Evolutionary conservation across 306 rosid genomes (phyloP).

Genomic region (Fagus sylvatica): DNA sequence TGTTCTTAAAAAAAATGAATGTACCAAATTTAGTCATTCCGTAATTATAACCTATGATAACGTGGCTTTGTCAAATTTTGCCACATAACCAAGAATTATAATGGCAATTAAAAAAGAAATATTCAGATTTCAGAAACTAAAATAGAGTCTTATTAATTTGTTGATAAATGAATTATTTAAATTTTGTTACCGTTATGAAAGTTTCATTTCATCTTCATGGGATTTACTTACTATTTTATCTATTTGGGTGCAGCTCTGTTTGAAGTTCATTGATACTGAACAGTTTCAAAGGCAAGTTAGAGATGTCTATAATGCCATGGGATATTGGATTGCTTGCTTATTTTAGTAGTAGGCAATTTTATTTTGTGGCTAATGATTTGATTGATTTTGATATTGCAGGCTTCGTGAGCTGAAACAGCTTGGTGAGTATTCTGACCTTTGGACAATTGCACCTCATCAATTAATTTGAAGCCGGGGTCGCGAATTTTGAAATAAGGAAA

Average conservation of each 20-base stretch:
- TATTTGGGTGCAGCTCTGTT: constrained; percentile 60
- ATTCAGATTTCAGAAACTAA: too few species aligned
- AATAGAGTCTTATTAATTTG: too few species aligned
- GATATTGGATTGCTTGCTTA: neutral
- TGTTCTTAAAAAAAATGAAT: too few species aligned
- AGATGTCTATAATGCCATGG: neutral
- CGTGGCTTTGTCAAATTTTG: too few species aligned
- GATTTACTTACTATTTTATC: neutral
- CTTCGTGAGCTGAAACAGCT: constrained; percentile 97
- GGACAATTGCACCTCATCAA: constrained; percentile 2
- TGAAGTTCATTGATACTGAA: constrained; percentile 91
- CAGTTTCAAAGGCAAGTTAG: constrained; percentile 84
- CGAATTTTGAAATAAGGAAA: neutral
- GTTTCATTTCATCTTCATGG: neutral
- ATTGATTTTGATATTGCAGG: constrained; percentile 41
- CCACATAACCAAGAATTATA: too few species aligned
- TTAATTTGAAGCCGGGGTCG: neutral
- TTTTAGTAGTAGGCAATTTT: neutral
- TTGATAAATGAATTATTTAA: too few species aligned
- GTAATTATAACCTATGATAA: too few species aligned
- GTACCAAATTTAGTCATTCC: too few species aligned
- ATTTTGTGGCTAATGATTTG: neutral
- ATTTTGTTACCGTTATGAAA: neutral
- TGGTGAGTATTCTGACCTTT: constrained; percentile 50
- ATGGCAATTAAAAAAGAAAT: too few species aligned